These are phyloP conservation scores for Coelastrella sp. DNA, from an alignment of 139 green algal genomes.

Conservation along the genomic window DNA sequence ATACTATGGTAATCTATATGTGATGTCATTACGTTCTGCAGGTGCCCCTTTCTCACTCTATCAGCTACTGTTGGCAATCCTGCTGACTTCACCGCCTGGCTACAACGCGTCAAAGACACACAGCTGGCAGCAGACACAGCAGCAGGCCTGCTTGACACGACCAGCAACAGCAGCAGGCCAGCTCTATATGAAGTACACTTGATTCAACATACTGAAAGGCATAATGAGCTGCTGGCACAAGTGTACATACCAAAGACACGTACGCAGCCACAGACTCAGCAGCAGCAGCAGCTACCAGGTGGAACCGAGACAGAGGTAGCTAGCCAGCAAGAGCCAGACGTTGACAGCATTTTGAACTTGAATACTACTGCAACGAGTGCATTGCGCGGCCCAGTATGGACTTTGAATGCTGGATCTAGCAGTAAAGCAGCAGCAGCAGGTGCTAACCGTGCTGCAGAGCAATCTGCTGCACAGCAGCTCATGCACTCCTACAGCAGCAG, in stretches of 20 bases:
- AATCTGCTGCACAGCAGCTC: background rate
- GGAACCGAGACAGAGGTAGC: too few species aligned
- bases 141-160: background rate
- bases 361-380: too few species aligned
- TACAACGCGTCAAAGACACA: conserved; percentile 58
- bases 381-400: background rate
- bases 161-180: background rate
- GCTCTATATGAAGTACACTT: conserved; percentile 57
- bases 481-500: background rate
- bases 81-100: conserved; percentile 55
- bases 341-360: too few species aligned
- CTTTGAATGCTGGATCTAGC: background rate
- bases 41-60: conserved; percentile 70
- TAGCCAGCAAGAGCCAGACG: too few species aligned
- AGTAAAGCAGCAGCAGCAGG: background rate
- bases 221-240: conserved; percentile 60
- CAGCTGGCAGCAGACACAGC: conserved; percentile 47
- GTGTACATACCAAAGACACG: conserved; percentile 28
- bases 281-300: too few species aligned
- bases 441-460: background rate
- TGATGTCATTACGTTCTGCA: background rate
- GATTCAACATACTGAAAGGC: conserved; percentile 58
- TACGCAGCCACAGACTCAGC: background rate
- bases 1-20: too few species aligned
- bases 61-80: conserved; percentile 77